Evolutionary conservation across 2,329 filamentous ascomycete species (phyloP).

Genomic region (Rosellinia necatrix): DNA sequence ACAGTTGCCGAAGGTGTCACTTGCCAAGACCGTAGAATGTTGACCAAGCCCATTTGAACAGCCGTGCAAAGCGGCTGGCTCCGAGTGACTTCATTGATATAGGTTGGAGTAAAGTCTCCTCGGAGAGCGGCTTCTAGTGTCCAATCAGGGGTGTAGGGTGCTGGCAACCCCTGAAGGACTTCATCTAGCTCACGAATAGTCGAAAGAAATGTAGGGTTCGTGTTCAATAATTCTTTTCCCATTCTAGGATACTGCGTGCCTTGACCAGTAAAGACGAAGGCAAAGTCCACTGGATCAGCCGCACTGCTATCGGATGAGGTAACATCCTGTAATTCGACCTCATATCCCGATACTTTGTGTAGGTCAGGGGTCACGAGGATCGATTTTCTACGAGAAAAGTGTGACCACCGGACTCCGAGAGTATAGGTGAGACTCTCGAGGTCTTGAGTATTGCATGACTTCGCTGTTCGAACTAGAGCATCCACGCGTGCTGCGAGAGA

Average conservation of each 20-base stretch:
- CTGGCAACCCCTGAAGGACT: not conserved
- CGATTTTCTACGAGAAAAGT: not conserved
- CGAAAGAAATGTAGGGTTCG: not conserved
- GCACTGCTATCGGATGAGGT: not conserved
- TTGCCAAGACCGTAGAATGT: conserved; percentile 12
- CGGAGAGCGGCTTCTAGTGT: not conserved
- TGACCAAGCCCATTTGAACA: not conserved
- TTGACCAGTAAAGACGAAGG: conserved; percentile 19
- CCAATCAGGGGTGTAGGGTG: not conserved
- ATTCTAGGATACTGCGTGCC: conserved; percentile 15
- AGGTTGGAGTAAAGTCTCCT: not conserved
- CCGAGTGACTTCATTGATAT: not conserved
- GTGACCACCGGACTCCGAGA: not conserved
- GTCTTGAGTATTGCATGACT: not conserved
- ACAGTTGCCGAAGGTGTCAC: conserved; percentile 17
- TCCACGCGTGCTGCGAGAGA: not conserved
- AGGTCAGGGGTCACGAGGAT: not conserved
- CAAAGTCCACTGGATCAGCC: not conserved
- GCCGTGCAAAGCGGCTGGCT: not conserved
- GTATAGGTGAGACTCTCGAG: not conserved
- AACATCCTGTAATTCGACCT: not conserved
- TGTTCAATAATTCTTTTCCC: not conserved
- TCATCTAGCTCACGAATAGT: not conserved
- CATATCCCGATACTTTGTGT: too few species aligned
- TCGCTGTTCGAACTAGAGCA: not conserved